Percentiles rank a stretch among this genome's conserved stretches.
These are phyloP conservation scores for Mucor indicus DNA, from an alignment of 371 early-diverging fungal species.

Conservation along the genomic window DNA sequence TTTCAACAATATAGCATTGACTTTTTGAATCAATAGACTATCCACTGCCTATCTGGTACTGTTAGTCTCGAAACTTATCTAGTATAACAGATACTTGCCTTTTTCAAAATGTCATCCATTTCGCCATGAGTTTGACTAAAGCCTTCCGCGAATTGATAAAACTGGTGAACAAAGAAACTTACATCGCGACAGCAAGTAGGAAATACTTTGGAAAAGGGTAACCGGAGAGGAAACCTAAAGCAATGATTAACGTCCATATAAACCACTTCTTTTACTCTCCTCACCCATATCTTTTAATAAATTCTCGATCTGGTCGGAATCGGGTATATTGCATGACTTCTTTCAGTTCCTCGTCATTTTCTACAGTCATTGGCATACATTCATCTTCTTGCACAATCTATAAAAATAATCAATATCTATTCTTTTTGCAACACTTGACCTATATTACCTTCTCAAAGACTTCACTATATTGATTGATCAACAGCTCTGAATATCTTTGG, in stretches of 20 bases:
- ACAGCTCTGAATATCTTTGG: slow-evolving; percentile 77
- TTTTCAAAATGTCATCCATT: slow-evolving; percentile 86
- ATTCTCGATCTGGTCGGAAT: slow-evolving; percentile 45
- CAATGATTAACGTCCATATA: background rate
- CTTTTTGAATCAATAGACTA: slow-evolving; percentile 69
- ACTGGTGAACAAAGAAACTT: slow-evolving; percentile 70
- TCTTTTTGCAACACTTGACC: background rate
- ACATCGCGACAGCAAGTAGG: slow-evolving; percentile 72
- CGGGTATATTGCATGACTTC: slow-evolving; percentile 56
- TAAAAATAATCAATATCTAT: background rate
- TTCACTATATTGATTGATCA: slow-evolving; percentile 70
- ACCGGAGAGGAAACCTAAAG: slow-evolving; percentile 70
- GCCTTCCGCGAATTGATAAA: slow-evolving; percentile 84
- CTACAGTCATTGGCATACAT: slow-evolving; percentile 79
- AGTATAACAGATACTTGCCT: slow-evolving; percentile 31
- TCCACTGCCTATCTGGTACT: slow-evolving; percentile 63
- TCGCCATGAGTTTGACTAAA: slow-evolving; percentile 81
- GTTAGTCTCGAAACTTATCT: background rate
- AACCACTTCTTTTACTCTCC: background rate
- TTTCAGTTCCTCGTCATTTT: slow-evolving; percentile 60
- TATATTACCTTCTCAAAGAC: slow-evolving; percentile 62
- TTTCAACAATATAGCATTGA: slow-evolving; percentile 67
- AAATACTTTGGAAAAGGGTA: slow-evolving; percentile 85
- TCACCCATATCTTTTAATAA: slow-evolving; percentile 42
- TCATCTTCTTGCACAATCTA: slow-evolving; percentile 83